A percentile compares a stretch with the other conserved stretches of the same genome.
Conservation (phyloP, 23 red algal species). For the Gracilariopsis chorda region DNA sequence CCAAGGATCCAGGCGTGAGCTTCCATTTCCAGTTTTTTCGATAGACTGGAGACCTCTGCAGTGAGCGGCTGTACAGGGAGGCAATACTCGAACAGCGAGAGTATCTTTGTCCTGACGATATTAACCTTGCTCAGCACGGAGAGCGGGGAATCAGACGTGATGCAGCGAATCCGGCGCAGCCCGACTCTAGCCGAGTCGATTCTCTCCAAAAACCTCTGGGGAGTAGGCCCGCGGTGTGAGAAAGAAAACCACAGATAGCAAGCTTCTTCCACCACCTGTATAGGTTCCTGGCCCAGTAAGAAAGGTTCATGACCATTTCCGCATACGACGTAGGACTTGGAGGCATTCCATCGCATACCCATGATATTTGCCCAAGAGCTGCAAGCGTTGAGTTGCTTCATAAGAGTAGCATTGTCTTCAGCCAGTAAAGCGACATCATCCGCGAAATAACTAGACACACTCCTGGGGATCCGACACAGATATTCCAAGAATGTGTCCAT, state of each 20-base stretch:
- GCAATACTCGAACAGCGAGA: not conserved
- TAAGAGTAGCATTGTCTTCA: not conserved
- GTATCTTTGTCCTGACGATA: not conserved
- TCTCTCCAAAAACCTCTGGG: not conserved
- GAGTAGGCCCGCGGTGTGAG: too few species aligned
- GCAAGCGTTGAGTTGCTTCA: not conserved
- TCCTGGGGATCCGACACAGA: not conserved
- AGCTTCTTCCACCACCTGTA: not conserved
- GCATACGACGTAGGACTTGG: not conserved
- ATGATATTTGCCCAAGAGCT: not conserved
- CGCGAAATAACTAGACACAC: not conserved
- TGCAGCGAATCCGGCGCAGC: not conserved
- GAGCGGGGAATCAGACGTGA: not conserved
- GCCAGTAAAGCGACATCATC: slow-evolving; percentile 1
- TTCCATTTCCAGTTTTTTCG: not conserved
- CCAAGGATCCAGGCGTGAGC: not conserved
- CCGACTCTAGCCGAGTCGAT: not conserved
- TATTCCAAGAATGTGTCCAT: slow-evolving; percentile 30
- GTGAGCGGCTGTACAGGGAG: not conserved
- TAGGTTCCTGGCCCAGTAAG: not conserved
- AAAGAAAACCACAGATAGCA: not conserved
- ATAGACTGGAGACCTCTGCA: not conserved
- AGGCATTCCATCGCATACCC: not conserved
- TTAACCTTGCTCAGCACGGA: not conserved
- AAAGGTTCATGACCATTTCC: not conserved